Conservation (phyloP, 305 asterid species). For the Plantago coronopus region DNA sequence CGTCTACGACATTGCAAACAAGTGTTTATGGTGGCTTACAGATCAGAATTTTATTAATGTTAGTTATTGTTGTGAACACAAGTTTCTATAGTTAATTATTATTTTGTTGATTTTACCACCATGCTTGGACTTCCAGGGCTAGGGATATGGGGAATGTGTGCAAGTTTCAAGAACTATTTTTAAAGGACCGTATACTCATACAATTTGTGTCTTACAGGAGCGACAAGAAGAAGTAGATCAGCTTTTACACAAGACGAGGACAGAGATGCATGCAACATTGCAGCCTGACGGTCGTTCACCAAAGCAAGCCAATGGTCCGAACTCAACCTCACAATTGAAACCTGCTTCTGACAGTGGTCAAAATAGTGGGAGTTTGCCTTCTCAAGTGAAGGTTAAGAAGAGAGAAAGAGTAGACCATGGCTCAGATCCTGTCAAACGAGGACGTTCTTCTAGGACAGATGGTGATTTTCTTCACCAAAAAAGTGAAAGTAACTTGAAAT, state of each 20-base stretch:
- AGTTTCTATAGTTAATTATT: slow-evolving; percentile 15
- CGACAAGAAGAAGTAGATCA: slow-evolving; percentile 61
- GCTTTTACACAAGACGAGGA: slow-evolving; percentile 45
- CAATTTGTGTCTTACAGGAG: slow-evolving; percentile 39
- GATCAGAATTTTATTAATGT: slow-evolving; percentile 65
- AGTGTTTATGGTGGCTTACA: slow-evolving; percentile 72
- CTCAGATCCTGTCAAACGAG: slow-evolving; percentile 42
- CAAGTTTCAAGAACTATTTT: neutral
- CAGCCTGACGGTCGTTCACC: slow-evolving; percentile 68
- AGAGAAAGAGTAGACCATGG: slow-evolving; percentile 56
- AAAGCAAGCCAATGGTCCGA: slow-evolving; percentile 46
- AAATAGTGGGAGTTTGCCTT: slow-evolving; percentile 34
- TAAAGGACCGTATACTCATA: neutral
- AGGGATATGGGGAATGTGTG: neutral
- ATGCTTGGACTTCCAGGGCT: neutral
- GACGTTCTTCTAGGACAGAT: slow-evolving; percentile 37
- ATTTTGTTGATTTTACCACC: neutral
- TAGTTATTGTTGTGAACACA: slow-evolving; percentile 29
- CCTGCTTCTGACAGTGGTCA: slow-evolving; percentile 48
- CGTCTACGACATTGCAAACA: slow-evolving; percentile 58
- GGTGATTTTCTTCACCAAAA: slow-evolving; percentile 28
- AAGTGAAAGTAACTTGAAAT: slow-evolving; percentile 35
- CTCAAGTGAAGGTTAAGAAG: slow-evolving; percentile 57
- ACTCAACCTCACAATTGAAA: slow-evolving; percentile 49
- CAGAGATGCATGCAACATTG: slow-evolving; percentile 54